These are phyloP conservation scores for Magnolia kwangsiensis DNA, from an alignment of 164 flowering plant species.

Conservation along the genomic window DNA sequence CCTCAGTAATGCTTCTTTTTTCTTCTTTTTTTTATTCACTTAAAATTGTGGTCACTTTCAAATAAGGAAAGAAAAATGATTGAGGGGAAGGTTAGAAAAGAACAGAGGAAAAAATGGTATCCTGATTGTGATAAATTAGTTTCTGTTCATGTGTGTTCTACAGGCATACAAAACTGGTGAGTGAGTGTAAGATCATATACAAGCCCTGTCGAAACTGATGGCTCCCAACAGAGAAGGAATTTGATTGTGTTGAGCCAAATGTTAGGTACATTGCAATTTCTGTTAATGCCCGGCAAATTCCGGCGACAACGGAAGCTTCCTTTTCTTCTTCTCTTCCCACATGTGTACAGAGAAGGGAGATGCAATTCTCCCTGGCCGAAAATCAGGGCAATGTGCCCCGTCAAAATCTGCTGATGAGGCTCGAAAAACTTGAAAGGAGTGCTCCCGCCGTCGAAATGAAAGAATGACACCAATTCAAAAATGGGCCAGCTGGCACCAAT, in stretches of 20 bases:
- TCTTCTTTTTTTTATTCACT: too few species aligned
- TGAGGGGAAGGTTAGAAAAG: too few species aligned
- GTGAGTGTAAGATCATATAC: conserved; percentile 11
- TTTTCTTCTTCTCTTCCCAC: not conserved
- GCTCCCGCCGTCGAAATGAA: conserved; percentile 3
- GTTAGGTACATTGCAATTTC: conserved; percentile 14
- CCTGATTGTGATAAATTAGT: not conserved
- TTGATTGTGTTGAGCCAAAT: conserved; percentile 5
- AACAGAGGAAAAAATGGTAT: not conserved
- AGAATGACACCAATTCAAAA: conserved; percentile 9
- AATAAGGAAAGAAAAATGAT: too few species aligned
- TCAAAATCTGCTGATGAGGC: not conserved
- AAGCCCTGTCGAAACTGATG: conserved; percentile 13
- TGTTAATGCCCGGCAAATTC: not conserved
- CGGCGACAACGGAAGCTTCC: not conserved
- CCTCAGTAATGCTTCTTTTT: too few species aligned
- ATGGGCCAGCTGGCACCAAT: conserved; percentile 2
- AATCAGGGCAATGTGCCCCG: conserved; percentile 7
- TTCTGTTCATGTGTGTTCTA: not conserved
- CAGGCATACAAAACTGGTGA: not conserved
- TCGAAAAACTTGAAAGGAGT: not conserved
- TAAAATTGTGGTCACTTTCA: too few species aligned
- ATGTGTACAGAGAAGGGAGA: conserved; percentile 6
- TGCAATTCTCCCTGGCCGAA: conserved; percentile 3
- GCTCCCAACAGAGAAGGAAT: conserved; percentile 5